Percentiles rank a stretch among this genome's conserved stretches.
These are phyloP conservation scores for Penicillium ochrochloron DNA, from an alignment of 495 filamentous ascomycete genomes.

Conservation along the genomic window DNA sequence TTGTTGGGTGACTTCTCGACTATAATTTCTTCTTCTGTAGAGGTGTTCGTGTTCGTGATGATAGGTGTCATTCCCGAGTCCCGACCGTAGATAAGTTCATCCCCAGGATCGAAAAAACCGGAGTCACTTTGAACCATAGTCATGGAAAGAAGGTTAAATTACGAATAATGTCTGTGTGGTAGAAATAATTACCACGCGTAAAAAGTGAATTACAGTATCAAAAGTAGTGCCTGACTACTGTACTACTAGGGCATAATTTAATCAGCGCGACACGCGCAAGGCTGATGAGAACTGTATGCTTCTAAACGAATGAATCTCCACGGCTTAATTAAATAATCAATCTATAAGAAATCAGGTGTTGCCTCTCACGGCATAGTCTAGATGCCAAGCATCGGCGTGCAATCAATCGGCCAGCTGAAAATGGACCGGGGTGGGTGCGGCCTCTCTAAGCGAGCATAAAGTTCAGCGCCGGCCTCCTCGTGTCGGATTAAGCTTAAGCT, in stretches of 20 bases:
- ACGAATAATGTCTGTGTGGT: constrained; percentile 15
- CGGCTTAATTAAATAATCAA: constrained; percentile 15
- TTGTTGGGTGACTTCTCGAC: constrained; percentile 3
- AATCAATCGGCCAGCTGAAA: constrained; percentile 15
- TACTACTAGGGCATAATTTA: background rate
- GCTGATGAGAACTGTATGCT: constrained; percentile 2
- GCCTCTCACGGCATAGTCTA: constrained; percentile 18
- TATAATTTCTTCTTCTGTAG: constrained; percentile 3
- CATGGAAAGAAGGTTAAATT: background rate
- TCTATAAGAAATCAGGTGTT: constrained; percentile 21
- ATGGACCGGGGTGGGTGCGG: constrained; percentile 22
- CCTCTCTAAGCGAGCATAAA: constrained; percentile 51
- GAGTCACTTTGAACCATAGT: constrained; percentile 20
- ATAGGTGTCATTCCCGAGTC: background rate
- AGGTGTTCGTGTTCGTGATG: constrained; percentile 5
- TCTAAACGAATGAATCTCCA: background rate
- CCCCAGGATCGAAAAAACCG: background rate
- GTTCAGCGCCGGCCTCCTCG: constrained; percentile 47
- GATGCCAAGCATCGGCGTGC: constrained; percentile 24
- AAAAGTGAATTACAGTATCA: background rate
- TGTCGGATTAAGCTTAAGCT: constrained; percentile 61
- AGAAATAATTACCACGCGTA: background rate
- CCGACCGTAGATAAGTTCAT: background rate
- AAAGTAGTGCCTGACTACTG: background rate
- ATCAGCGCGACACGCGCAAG: background rate